Evolutionary conservation across 495 filamentous ascomycete species (phyloP).

Genomic region (Hypoxylon lienhwacheense): DNA sequence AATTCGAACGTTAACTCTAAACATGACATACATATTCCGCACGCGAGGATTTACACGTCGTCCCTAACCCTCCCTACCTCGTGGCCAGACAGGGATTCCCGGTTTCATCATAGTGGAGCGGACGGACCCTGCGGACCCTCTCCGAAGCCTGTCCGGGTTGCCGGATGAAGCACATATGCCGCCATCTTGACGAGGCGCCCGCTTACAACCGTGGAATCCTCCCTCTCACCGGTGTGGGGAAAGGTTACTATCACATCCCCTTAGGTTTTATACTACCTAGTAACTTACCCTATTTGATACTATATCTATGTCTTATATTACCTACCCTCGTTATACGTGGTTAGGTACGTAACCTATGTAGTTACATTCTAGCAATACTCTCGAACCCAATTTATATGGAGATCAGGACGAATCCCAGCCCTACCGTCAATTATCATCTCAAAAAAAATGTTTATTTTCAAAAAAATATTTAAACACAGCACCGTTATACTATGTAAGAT

Average conservation of each 20-base stretch:
- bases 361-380: too few species aligned
- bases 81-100: slow-evolving; percentile 23
- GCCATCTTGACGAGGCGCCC: not conserved
- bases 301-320: not conserved
- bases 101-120: slow-evolving; percentile 25
- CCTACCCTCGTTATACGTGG: too few species aligned
- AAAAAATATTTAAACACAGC: too few species aligned
- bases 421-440: too few species aligned
- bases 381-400: too few species aligned
- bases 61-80: slow-evolving; percentile 17
- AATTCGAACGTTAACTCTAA: not conserved
- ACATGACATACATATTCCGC: slow-evolving; percentile 7
- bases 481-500: too few species aligned
- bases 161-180: slow-evolving; percentile 5
- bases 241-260: slow-evolving; percentile 1
- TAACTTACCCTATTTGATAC: not conserved
- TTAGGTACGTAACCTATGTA: too few species aligned
- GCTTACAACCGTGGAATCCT: not conserved
- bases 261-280: not conserved
- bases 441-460: too few species aligned
- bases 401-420: too few species aligned
- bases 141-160: slow-evolving; percentile 21
- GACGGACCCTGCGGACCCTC: slow-evolving; percentile 17
- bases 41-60: not conserved
- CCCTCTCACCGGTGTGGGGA: slow-evolving; percentile 19